Percentiles rank a stretch among this genome's conserved stretches.
These are phyloP conservation scores for Melastoma candidum DNA, from an alignment of 441 rosid genomes.

Conservation along the genomic window DNA sequence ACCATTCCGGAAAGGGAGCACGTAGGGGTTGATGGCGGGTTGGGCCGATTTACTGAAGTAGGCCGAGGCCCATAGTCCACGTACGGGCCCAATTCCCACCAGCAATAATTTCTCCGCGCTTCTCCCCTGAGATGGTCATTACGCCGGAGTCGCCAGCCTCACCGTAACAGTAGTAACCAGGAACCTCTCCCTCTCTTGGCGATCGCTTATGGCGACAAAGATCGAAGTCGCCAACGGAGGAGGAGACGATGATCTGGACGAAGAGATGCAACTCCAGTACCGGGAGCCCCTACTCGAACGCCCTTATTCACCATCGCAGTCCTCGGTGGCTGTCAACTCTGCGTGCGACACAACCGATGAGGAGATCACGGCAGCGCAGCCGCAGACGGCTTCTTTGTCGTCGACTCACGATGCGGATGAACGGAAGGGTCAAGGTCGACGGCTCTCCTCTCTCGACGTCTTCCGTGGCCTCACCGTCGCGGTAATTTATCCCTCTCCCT, in stretches of 20 bases:
- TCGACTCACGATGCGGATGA: conserved; percentile 9
- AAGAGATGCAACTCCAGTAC: not conserved
- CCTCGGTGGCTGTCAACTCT: not conserved
- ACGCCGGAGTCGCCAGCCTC: too few relatives aligned
- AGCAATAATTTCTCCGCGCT: too few relatives aligned
- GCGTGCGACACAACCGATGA: too few relatives aligned
- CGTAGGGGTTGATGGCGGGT: too few relatives aligned
- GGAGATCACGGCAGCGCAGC: conserved; percentile 8
- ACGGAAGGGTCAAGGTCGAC: conserved; percentile 21
- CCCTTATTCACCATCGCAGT: conserved; percentile 1
- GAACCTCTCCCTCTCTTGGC: not conserved
- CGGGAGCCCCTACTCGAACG: conserved; percentile 21
- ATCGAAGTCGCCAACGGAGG: conserved; percentile 19
- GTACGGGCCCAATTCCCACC: too few relatives aligned
- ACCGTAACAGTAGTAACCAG: not conserved
- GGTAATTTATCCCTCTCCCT: conserved; percentile 14
- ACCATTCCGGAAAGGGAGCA: too few relatives aligned
- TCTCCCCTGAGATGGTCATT: too few relatives aligned
- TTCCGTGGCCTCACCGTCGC: conserved; percentile 60
- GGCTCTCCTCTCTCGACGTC: conserved; percentile 45
- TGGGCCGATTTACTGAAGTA: too few relatives aligned
- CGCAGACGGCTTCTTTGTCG: conserved; percentile 23
- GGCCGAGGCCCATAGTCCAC: too few relatives aligned
- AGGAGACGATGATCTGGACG: not conserved
- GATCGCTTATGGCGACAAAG: conserved; percentile 17